Evolutionary conservation across 2,329 filamentous ascomycete species (phyloP).

Genomic region (Cladophialophora bantiana): DNA sequence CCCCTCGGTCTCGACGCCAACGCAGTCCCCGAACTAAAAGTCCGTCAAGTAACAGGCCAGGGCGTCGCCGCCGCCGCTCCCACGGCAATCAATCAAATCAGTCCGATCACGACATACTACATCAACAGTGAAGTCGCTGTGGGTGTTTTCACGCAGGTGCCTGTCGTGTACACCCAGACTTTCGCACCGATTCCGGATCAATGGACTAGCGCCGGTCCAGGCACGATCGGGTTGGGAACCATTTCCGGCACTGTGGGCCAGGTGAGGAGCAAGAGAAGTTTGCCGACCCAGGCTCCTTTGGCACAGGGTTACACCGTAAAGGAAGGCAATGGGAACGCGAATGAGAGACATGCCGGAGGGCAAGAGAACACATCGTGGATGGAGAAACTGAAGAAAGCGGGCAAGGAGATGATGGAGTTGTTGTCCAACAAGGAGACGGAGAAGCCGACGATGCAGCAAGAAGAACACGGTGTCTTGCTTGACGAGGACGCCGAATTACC

Average conservation of each 20-base stretch:
- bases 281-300: slow-evolving; percentile 32
- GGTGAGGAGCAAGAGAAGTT: slow-evolving; percentile 36
- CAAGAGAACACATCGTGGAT: background rate
- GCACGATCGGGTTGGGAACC: slow-evolving; percentile 46
- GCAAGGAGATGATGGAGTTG: background rate
- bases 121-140: slow-evolving; percentile 14
- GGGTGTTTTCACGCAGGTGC: slow-evolving; percentile 30
- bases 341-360: background rate
- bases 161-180: slow-evolving; percentile 41
- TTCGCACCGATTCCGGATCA: slow-evolving; percentile 44
- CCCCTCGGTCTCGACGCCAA: slow-evolving; percentile 31
- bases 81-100: slow-evolving; percentile 41
- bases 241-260: slow-evolving; percentile 37
- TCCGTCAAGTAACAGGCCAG: slow-evolving; percentile 42
- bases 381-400: slow-evolving; percentile 12
- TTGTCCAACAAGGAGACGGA: background rate
- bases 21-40: slow-evolving; percentile 31
- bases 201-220: slow-evolving; percentile 42
- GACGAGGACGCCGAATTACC: background rate
- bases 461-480: background rate
- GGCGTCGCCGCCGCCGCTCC: slow-evolving; percentile 40
- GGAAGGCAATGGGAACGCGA: background rate
- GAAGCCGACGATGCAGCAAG: background rate
- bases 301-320: background rate
- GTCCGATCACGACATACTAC: slow-evolving; percentile 43